These are phyloP conservation scores for Chlamydomonas eustigma DNA, from an alignment of 139 green algal genomes.

Conservation along the genomic window DNA sequence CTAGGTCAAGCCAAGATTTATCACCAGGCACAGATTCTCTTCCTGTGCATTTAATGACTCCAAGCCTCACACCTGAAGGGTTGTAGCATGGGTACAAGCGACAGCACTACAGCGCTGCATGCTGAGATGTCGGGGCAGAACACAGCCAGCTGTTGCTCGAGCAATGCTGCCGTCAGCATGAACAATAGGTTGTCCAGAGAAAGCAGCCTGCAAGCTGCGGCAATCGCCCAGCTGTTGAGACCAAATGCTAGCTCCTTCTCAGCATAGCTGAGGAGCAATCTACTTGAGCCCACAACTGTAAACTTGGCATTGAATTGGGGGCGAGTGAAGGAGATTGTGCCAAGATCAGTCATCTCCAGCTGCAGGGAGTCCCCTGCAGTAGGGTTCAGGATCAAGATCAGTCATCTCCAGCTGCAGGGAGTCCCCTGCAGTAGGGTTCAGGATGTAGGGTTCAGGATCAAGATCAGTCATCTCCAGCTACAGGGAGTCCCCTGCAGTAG, in stretches of 20 bases:
- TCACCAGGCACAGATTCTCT: too few species aligned
- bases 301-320: neutral
- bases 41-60: too few species aligned
- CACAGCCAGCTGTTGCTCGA: slow-evolving; percentile 87
- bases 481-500: neutral
- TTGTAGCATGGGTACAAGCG: slow-evolving; percentile 11
- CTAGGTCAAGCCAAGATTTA: too few species aligned
- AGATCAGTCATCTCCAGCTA: neutral
- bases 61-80: slow-evolving; percentile 16
- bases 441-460: neutral
- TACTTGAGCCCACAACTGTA: neutral
- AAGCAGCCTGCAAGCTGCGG: slow-evolving; percentile 41
- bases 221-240: slow-evolving; percentile 7
- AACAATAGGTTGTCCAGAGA: slow-evolving; percentile 77
- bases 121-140: slow-evolving; percentile 82
- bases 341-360: neutral
- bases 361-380: neutral
- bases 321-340: neutral
- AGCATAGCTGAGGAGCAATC: neutral
- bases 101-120: slow-evolving; percentile 64
- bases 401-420: too few species aligned
- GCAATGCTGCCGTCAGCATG: slow-evolving; percentile 68
- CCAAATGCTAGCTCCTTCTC: neutral
- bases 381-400: too few species aligned
- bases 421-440: too few species aligned